Evolutionary conservation across 2,329 filamentous ascomycete genomes (phyloP).

Genomic region (Ophiostoma perfectum): DNA sequence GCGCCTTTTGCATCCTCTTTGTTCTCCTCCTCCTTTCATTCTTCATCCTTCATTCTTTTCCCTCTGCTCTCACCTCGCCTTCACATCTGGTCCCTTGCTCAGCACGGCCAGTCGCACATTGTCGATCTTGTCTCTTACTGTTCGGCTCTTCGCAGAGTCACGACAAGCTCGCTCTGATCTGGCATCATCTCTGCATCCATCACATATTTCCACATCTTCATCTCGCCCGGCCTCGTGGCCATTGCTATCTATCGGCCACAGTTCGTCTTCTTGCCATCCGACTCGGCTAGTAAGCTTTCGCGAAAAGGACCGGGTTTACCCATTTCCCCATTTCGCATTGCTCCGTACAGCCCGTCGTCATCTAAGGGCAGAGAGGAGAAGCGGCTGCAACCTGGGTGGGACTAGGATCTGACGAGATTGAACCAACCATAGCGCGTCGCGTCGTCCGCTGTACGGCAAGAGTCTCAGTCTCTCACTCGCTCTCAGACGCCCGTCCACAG

Average conservation of each 20-base stretch:
- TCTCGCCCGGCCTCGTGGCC: too few species aligned
- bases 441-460: not conserved
- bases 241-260: too few species aligned
- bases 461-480: not conserved
- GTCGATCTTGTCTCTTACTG: not conserved
- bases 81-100: not conserved
- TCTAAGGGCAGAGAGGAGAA: not conserved
- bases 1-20: not conserved
- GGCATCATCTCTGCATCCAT: too few species aligned
- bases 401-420: not conserved
- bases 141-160: too few species aligned
- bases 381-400: constrained; percentile 6
- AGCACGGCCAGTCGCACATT: not conserved
- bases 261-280: not conserved
- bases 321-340: not conserved
- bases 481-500: not conserved
- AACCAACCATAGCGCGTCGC: constrained; percentile 16
- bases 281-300: not conserved
- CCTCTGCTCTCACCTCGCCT: not conserved
- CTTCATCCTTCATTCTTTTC: not conserved
- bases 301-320: not conserved
- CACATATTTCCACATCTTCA: too few species aligned
- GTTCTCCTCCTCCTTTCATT: not conserved
- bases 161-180: too few species aligned
- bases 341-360: not conserved